Evolutionary conservation across 2,329 filamentous ascomycete species (phyloP), one percentile per base, ranked within the genome.

Genomic region (Lithohypha guttulata): DNA sequence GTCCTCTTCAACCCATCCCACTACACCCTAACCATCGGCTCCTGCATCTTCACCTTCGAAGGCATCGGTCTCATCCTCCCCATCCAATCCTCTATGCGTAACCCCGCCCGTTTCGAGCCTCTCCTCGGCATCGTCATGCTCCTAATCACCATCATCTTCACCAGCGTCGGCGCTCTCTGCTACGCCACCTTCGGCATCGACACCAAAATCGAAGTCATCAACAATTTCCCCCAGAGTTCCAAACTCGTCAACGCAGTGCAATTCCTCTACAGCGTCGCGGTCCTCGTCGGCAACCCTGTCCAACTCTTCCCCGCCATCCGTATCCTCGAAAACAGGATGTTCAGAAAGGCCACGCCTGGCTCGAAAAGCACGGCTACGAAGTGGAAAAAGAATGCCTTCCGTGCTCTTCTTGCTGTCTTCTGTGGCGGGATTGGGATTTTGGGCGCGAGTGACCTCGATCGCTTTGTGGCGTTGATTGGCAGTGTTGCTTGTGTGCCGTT

Each of bases 1-100:
- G 63, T 66, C 35, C 63, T 81, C 10, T 84, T 84, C 68, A 84
- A 84, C 57, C 75, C 80, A 0, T 62, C 66, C 18, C 67, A 73
- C 41, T 84, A 79, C 55, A 79, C 81, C 0, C 63, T 84, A 39
- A 84, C 79, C 18, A 71, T 85, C 33, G 81, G 81, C 37, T 75
- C 78, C 2, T 75, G 79, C 25, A 84, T 85, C 53, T 85, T 84
- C 60, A 84, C 81, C 0, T 85, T 84, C 50, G 81, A 85, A 55
- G 81, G 81, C 33, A 84, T 85, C 32, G 81, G 81, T 1, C 71
- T 85, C 17, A 83, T 85, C 46, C 64, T 85, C 6, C 81, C 81
- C 0, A 85, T 85, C 39, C 79, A 84, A 55, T 80, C 78, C 6
- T 80, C 76, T 41, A 85, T 85, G 81, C 73, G 73, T 51, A 65